Percentiles rank a stretch among this genome's conserved stretches.
Evolutionary conservation across 139 green algal genomes (phyloP).

Genomic region (Haematococcus sp.): DNA sequence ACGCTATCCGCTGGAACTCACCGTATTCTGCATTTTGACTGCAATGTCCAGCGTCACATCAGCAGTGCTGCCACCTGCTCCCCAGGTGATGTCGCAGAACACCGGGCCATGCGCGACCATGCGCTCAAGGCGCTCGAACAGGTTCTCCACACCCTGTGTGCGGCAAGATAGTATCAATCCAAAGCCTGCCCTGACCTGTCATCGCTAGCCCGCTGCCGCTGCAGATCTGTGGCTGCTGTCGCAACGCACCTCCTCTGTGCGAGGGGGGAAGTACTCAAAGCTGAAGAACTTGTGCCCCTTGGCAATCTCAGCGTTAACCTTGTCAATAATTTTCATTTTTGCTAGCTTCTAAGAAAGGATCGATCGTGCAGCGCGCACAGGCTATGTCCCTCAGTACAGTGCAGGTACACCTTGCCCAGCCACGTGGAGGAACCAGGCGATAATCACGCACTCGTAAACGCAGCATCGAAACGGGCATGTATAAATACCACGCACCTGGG

Average conservation of each 20-base stretch:
- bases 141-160: slow-evolving; percentile 85
- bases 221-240: not conserved
- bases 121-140: slow-evolving; percentile 86
- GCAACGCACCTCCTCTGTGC: slow-evolving; percentile 80
- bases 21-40: slow-evolving; percentile 91
- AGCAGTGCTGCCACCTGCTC: slow-evolving; percentile 91
- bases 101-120: slow-evolving; percentile 81
- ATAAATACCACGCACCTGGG: no score
- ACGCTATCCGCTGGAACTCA: no score
- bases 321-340: slow-evolving; percentile 90
- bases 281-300: slow-evolving; percentile 82
- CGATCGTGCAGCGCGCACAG: no score
- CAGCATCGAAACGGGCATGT: no score
- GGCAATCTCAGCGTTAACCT: slow-evolving; percentile 73
- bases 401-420: no score
- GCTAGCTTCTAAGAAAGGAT: no score
- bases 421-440: no score
- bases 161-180: not conserved
- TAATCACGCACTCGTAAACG: no score
- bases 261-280: slow-evolving; percentile 97
- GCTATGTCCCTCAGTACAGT: no score
- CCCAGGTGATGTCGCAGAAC: slow-evolving; percentile 99
- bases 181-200: not conserved
- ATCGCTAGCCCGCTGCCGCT: not conserved
- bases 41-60: slow-evolving; percentile 96